Conservation (phyloP, 192 early-diverging fungal species). For the Coemansia sp. region DNA sequence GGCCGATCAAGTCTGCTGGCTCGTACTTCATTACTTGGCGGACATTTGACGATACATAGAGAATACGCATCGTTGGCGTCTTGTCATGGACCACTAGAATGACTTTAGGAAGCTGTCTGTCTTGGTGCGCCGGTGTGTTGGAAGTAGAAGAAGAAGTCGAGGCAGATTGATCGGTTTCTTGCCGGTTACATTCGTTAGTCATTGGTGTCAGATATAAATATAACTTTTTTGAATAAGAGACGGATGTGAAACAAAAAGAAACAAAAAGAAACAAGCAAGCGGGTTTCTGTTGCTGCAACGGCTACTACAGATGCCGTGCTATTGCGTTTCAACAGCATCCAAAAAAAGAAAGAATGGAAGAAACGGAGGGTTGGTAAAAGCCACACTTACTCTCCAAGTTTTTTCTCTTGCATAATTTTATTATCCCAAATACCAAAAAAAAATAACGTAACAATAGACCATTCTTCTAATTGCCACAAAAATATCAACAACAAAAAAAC, state of each 20-base stretch:
- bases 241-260: not conserved
- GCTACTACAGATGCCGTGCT: not conserved
- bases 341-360: too few relatives aligned
- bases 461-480: too few relatives aligned
- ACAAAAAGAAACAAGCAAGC: too few relatives aligned
- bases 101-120: not conserved
- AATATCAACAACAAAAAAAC: too few relatives aligned
- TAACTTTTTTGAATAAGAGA: not conserved
- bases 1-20: not conserved
- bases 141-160: not conserved
- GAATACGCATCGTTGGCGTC: not conserved
- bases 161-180: not conserved
- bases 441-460: too few relatives aligned
- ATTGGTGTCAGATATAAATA: not conserved
- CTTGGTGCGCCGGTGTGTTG: not conserved
- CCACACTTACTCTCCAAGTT: not conserved
- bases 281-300: too few relatives aligned
- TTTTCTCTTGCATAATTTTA: too few relatives aligned
- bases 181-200: not conserved
- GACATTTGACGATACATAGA: slow-evolving; percentile 9
- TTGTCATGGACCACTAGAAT: slow-evolving; percentile 4
- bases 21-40: not conserved
- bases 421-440: too few relatives aligned
- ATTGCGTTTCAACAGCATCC: not conserved
- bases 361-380: not conserved